Evolutionary conservation across 2,329 filamentous ascomycete genomes (phyloP).

Genomic region (Lecanicillium sp.): DNA sequence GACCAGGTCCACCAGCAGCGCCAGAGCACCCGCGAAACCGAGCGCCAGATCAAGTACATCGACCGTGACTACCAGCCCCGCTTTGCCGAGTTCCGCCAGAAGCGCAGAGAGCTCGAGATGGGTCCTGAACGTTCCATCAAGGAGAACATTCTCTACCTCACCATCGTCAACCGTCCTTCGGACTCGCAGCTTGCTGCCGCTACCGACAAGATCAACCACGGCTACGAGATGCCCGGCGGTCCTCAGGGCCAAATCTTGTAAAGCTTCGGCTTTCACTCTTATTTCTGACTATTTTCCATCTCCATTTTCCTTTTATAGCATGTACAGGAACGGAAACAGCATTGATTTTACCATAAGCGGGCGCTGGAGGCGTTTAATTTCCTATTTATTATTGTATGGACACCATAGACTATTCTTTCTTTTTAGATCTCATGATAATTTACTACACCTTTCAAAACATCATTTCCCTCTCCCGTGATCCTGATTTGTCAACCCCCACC

Average conservation of each 20-base stretch:
- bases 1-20: constrained; percentile 12
- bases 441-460: neutral
- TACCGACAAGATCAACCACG: constrained; percentile 12
- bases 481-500: too few species aligned
- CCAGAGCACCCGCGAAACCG: constrained; percentile 13
- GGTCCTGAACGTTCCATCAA: constrained; percentile 14
- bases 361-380: constrained; percentile 9
- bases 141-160: constrained; percentile 14
- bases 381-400: neutral
- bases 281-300: neutral
- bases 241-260: constrained; percentile 7
- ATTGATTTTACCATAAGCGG: constrained; percentile 1
- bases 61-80: constrained; percentile 14
- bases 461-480: neutral
- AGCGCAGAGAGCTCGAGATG: constrained; percentile 14
- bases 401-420: neutral
- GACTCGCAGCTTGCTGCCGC: constrained; percentile 14
- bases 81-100: constrained; percentile 10
- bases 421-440: neutral
- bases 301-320: neutral
- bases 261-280: neutral
- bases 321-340: neutral
- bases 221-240: constrained; percentile 3
- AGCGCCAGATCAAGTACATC: constrained; percentile 13
- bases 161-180: constrained; percentile 14